These are phyloP conservation scores for Castanea mollissima DNA, from an alignment of 306 rosid species.

Conservation along the genomic window DNA sequence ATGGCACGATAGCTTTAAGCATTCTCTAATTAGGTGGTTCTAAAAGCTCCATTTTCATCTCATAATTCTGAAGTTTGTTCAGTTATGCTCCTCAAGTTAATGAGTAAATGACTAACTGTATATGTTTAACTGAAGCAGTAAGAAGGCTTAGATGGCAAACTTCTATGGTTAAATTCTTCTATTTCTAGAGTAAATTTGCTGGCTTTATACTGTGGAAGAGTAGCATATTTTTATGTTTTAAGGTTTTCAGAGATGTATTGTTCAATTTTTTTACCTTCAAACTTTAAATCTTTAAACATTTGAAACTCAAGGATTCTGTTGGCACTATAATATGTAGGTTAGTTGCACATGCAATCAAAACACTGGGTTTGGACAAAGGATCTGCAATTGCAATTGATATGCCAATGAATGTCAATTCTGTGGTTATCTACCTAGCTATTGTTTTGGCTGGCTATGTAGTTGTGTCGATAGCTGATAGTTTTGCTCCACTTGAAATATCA, in stretches of 20 bases:
- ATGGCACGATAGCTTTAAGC: no score
- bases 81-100: slow-evolving; percentile 1
- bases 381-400: slow-evolving; percentile 92
- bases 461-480: slow-evolving; percentile 98
- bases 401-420: slow-evolving; percentile 85
- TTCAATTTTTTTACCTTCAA: not conserved
- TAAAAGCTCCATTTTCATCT: no score
- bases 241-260: not conserved
- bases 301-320: slow-evolving; percentile 15
- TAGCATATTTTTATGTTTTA: not conserved
- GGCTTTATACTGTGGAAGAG: not conserved
- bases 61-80: no score
- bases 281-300: slow-evolving; percentile 1
- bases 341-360: slow-evolving; percentile 73
- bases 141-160: not conserved
- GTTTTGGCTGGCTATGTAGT: slow-evolving; percentile 81
- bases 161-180: not conserved
- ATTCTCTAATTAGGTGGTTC: no score
- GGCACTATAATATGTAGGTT: slow-evolving; percentile 56
- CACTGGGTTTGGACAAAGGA: slow-evolving; percentile 72
- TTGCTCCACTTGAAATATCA: slow-evolving; percentile 87
- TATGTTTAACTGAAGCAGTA: not conserved
- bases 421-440: slow-evolving; percentile 85
- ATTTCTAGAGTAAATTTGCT: not conserved
- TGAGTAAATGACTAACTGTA: not conserved